Conservation (phyloP, 2,329 filamentous ascomycete genomes). For the Graphilbum fragrans region DNA sequence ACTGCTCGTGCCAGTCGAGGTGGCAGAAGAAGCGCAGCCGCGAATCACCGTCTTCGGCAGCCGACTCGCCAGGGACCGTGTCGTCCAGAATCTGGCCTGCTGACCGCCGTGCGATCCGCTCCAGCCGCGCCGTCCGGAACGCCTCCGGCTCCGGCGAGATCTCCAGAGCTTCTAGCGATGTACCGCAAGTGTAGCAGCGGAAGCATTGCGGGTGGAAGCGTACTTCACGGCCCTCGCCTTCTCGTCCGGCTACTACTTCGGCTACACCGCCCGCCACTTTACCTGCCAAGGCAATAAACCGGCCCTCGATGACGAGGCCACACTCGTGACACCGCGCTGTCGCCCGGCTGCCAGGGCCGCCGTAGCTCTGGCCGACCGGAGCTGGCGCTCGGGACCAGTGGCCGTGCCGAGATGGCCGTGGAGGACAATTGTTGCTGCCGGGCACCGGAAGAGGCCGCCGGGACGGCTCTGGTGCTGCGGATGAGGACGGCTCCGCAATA, state of each 20-base stretch:
- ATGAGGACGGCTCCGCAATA: conserved; percentile 7
- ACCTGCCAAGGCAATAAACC: conserved; percentile 75
- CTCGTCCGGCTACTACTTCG: no score
- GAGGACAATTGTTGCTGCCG: conserved; percentile 18
- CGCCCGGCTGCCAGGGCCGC: conserved; percentile 24
- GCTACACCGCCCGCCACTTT: conserved; percentile 12
- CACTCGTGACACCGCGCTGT: conserved; percentile 79
- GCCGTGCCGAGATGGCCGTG: conserved; percentile 26
- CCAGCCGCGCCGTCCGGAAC: conserved; percentile 57
- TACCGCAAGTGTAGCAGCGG: conserved; percentile 75
- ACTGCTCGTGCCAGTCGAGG: conserved; percentile 95
- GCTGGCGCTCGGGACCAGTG: conserved; percentile 47
- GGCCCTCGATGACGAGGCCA: conserved; percentile 71
- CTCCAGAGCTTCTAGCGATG: conserved; percentile 83
- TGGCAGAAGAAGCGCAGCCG: conserved; percentile 86
- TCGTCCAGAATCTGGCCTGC: conserved; percentile 48
- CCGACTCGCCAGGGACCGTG: conserved; percentile 44
- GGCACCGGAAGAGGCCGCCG: conserved; percentile 37
- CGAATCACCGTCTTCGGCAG: conserved; percentile 60
- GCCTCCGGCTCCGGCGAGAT: conserved; percentile 85
- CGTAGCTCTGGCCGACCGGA: conserved; percentile 12
- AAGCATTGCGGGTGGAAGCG: conserved; percentile 95
- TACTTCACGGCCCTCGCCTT: neutral
- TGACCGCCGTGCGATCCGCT: conserved; percentile 54
- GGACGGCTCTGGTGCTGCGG: conserved; percentile 16